phyloP scores from a whole-genome alignment of 2,329 filamentous ascomycete species.

The Stachybotrys chartarum region DNA sequence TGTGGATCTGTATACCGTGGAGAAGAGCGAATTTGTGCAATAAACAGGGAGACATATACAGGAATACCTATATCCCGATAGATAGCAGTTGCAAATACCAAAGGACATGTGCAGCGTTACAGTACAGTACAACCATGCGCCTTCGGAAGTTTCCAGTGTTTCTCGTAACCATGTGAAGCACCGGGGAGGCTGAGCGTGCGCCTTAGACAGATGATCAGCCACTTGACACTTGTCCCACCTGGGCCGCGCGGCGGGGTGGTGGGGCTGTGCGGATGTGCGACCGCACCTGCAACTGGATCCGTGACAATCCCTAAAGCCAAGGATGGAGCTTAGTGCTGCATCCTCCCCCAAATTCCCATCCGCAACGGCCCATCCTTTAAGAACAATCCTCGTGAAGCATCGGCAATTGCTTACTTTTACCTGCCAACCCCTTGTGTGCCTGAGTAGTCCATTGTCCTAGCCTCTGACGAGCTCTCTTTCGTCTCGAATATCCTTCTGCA shows the following conservation, averaged over 20 bases:
- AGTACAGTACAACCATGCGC: no score
- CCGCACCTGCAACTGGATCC: neutral
- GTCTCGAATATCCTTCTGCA: neutral
- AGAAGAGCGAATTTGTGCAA: conserved; percentile 52
- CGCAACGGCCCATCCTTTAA: neutral
- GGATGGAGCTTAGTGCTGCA: neutral
- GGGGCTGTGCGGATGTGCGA: neutral
- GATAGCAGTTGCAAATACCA: no score
- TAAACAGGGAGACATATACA: neutral
- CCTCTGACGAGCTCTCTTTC: neutral
- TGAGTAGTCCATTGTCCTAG: neutral
- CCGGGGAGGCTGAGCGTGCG: neutral
- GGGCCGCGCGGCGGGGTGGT: neutral
- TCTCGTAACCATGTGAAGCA: neutral
- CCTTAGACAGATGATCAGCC: neutral
- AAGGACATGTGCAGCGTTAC: no score
- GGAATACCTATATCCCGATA: neutral
- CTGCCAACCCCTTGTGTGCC: neutral
- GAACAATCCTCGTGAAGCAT: neutral
- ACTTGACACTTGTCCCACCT: neutral
- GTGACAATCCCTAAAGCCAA: neutral
- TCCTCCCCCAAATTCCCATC: neutral
- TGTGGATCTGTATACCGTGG: conserved; percentile 70
- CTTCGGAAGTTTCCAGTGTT: neutral
- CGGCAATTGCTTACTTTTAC: neutral